phyloP scores from a whole-genome alignment of 2,329 filamentous ascomycete species.

The Scortechinia acanthostroma region DNA sequence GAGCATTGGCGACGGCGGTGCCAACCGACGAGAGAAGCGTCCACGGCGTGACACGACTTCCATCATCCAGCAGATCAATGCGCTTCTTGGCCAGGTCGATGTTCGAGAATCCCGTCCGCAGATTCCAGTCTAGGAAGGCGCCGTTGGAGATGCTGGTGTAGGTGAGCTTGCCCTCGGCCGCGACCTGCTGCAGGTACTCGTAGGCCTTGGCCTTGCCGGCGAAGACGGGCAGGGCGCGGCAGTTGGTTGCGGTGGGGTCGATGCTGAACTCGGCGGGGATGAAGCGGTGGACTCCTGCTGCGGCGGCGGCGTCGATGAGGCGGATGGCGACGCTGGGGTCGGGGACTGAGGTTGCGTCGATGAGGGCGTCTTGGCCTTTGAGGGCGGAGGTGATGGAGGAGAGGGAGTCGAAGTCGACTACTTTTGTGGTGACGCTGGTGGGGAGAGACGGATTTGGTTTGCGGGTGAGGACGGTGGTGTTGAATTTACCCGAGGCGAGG shows the following conservation, averaged over 20 bases:
- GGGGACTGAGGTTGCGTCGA: too few relatives aligned
- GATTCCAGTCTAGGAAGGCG: constrained; percentile 17
- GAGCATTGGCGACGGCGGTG: constrained; percentile 12
- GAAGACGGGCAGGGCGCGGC: constrained; percentile 8
- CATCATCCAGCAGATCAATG: constrained; percentile 12
- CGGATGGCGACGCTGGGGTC: constrained; percentile 1
- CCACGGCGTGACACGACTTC: constrained; percentile 11
- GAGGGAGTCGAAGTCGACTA: too few relatives aligned
- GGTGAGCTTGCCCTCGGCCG: constrained; percentile 9
- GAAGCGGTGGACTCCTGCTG: constrained; percentile 12
- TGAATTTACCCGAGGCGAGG: too few relatives aligned
- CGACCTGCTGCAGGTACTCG: constrained; percentile 6
- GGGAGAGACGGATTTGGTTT: too few relatives aligned
- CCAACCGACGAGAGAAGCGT: constrained; percentile 15
- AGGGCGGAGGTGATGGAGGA: too few relatives aligned
- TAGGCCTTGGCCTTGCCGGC: constrained; percentile 7
- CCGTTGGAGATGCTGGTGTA: constrained; percentile 18
- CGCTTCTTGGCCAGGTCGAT: constrained; percentile 12
- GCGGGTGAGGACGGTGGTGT: too few relatives aligned
- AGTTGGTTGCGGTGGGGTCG: constrained; percentile 9
- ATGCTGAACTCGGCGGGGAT: constrained; percentile 16
- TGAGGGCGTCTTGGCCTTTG: too few relatives aligned
- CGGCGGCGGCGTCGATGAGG: constrained; percentile 12
- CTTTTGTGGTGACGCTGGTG: too few relatives aligned
- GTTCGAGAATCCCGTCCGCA: constrained; percentile 10